Base-by-base conservation (phyloP, 495 filamentous ascomycete genomes). In the Penicillium flavigenum region DNA sequence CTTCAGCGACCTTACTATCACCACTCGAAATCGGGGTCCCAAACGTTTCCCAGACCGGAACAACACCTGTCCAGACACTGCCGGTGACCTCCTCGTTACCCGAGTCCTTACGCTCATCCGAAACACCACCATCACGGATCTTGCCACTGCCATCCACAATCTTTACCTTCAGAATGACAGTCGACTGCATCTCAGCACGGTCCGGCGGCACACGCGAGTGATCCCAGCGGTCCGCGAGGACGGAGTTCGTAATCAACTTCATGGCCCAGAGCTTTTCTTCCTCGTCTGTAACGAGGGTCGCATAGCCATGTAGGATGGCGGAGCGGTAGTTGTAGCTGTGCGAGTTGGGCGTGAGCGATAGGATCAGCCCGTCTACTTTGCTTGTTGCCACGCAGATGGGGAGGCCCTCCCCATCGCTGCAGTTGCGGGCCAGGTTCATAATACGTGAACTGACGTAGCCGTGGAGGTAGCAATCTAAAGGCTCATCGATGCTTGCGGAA, bases 311-410 rank as follows among this genome's bases (percentile, higher is more conserved):
- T 26, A 95, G 77, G 16, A 89, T 72, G 7, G 88, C 91, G 42
- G 86, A 90, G 64, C 91, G 90, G 75, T 94, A 96, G 76, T 96
- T 96, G 77, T 89, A 92, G 68, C 81, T 89, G 76, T 96, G 90
- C 20, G 79, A 77, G 72, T 88, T 87, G 26, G 92, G 90, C 0
- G 90, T 88, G 68, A 93, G 80, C 8, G 88, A 80, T 16, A 95
- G 79, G 34, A 93, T 83, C 11, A 92, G 71, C 20, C 90, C 90
- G 73, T 92, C 89, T 14, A 92, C 71, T 57, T 79, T 81, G 56
- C 78, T 93, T 9, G 83, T 87, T 61, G 78, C 87, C 34, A 86
- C 82, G 73, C 75, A 91, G 63, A 83, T 79, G 2, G 82, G 83
- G 27, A 89, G 58, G 4, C 85, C 82, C n/a, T 77, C 63, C 4